Conservation (phyloP, 768 basidiomycete genomes). For the Hericium erinaceus region DNA sequence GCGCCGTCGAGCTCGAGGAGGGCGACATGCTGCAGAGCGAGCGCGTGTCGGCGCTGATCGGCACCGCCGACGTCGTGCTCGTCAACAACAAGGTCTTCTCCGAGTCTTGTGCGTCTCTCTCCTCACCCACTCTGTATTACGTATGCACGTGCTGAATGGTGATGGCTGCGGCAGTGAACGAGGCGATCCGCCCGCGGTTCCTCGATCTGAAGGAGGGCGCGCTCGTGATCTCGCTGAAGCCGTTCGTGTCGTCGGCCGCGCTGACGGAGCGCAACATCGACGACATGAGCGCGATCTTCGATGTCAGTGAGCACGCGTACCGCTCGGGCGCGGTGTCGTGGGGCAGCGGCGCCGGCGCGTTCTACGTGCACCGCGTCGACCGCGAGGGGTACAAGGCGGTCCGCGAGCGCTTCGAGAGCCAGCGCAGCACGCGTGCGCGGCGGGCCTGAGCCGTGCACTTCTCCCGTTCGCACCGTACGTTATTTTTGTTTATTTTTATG, state of each 20-base stretch:
- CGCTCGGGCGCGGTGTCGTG: conserved; percentile 54
- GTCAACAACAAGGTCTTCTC: conserved; percentile 85
- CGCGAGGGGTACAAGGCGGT: conserved; percentile 44
- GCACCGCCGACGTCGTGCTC: conserved; percentile 83
- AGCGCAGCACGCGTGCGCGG: conserved; percentile 8
- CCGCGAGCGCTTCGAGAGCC: conserved; percentile 11
- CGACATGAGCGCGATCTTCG: conserved; percentile 77
- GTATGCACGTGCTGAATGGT: background rate
- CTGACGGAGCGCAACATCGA: conserved; percentile 80
- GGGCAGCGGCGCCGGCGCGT: conserved; percentile 61
- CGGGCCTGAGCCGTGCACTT: background rate
- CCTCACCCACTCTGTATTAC: background rate
- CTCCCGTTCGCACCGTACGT: background rate
- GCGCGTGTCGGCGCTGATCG: conserved; percentile 60
- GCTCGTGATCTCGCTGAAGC: conserved; percentile 78
- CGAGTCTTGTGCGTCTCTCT: conserved; percentile 49
- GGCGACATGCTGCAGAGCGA: conserved; percentile 75
- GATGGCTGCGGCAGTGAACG: conserved; percentile 58
- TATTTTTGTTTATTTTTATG: background rate
- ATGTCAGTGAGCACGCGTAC: conserved; percentile 29
- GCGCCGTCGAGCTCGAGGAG: conserved; percentile 70
- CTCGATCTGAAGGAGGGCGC: conserved; percentile 92
- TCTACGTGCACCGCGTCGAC: conserved; percentile 73
- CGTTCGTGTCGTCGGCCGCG: conserved; percentile 64
- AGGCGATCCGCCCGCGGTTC: conserved; percentile 79